Evolutionary conservation across 2,329 filamentous ascomycete genomes (phyloP), one percentile per base, ranked within the genome.

Genomic region (Pezicula carpinea): DNA sequence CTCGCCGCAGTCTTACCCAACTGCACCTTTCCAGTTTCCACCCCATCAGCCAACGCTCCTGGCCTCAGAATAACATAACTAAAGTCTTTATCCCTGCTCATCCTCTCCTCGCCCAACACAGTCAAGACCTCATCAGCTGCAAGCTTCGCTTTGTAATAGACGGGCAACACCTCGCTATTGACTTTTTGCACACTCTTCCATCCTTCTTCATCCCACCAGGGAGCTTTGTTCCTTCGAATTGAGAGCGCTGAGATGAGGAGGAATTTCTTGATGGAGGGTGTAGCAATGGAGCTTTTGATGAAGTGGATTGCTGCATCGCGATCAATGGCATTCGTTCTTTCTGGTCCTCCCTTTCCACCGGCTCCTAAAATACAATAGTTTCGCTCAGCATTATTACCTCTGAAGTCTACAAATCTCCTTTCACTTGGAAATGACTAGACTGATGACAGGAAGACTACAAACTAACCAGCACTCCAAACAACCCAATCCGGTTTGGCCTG

Each of bases 401-500:
- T n/a, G n/a, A n/a, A n/a, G n/a, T n/a, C n/a, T n/a, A n/a, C n/a
- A n/a, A n/a, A n/a, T n/a, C n/a, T n/a, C n/a, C n/a, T n/a, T n/a
- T n/a, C n/a, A n/a, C n/a, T n/a, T n/a, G n/a, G n/a, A n/a, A n/a
- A n/a, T n/a, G n/a, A n/a, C n/a, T n/a, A n/a, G n/a, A n/a, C n/a
- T n/a, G 43, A 38, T 39, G n/a, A 18, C 42, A 21, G 43, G 44
- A 43, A 47, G 47, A 41, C 23, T 26, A n/a, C 10, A 26, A 21
- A 52, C 70, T 36, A 62, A 80, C 82, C 83, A 15, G 84, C 83
- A 53, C 76, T 80, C 79, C 80, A 88, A 52, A 86, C 76, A 23
- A 87, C 73, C 63, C 82, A 86, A 62, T 87, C 81, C 2, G 78
- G 71, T 62, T 76, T 74, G 17, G 82, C 77, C 56, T 75, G 69